phyloP scores from a whole-genome alignment of 2,329 filamentous ascomycete genomes.

The Samsoniella hepiali region DNA sequence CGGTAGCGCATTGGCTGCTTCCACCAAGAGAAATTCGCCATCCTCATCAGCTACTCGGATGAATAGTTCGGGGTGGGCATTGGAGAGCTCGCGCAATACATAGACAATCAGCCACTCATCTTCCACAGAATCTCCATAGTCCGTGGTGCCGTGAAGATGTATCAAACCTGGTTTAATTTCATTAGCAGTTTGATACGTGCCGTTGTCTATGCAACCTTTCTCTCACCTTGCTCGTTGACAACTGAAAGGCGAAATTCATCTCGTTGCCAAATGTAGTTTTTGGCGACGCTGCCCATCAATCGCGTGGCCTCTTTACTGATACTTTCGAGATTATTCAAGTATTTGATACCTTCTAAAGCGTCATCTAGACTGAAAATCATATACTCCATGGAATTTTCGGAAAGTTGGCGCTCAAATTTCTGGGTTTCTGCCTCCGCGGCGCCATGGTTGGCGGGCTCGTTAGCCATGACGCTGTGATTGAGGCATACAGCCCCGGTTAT shows the following conservation, averaged over 20 bases:
- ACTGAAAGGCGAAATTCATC: slow-evolving; percentile 71
- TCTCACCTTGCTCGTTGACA: slow-evolving; percentile 56
- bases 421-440: not conserved
- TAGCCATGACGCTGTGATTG: not conserved
- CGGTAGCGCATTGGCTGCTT: slow-evolving; percentile 84
- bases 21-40: slow-evolving; percentile 91
- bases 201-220: not conserved
- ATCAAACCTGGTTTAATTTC: slow-evolving; percentile 39
- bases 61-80: slow-evolving; percentile 71
- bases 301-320: slow-evolving; percentile 67
- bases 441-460: not conserved
- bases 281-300: slow-evolving; percentile 62
- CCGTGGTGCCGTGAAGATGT: slow-evolving; percentile 73
- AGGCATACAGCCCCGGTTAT: not conserved
- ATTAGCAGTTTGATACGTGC: slow-evolving; percentile 5
- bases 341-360: slow-evolving; percentile 49
- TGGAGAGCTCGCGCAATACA: slow-evolving; percentile 77
- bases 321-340: slow-evolving; percentile 64
- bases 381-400: slow-evolving; percentile 81
- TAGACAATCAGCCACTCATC: slow-evolving; percentile 98
- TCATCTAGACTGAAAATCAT: slow-evolving; percentile 66
- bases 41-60: slow-evolving; percentile 80
- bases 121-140: slow-evolving; percentile 91
- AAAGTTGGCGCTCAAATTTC: slow-evolving; percentile 38
- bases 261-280: slow-evolving; percentile 92